Base-by-base conservation (phyloP, 2,329 filamentous ascomycete genomes). In the Botrytis cinerea region DNA sequence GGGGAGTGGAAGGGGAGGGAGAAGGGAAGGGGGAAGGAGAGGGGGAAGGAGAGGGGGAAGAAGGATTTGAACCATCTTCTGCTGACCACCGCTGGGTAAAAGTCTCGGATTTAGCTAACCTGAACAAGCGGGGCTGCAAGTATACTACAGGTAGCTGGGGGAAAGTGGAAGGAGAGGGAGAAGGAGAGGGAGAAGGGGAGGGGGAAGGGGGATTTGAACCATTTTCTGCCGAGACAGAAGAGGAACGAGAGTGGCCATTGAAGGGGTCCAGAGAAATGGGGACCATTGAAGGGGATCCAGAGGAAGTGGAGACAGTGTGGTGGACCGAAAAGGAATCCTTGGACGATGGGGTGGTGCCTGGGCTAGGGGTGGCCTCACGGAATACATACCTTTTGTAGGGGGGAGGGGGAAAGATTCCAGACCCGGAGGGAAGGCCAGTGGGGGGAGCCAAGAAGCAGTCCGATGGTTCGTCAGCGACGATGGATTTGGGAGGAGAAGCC, bases 211-310 rank as follows among this genome's bases (percentile, higher is more conserved):
- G 22, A 1, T 54, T 51, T 57, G 66, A 54, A 22, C 66, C 35
- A 68, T 68, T 18, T 68, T 68, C 66, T 32, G 35, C 48, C 8
- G 14, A 28, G 25, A 57, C 66, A 22, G 66, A 68, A 68, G 66
- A 57, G 66, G 16, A n/a, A 22, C 48, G 10, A 6, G 66, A 57
- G 16, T 22, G 6, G 6, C 35, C 28, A n/a, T 43, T 5, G 25
- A 54, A 68, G 1, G 35, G n/a, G 22, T 25, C 18, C 28, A 38
- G 6, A 9, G 66, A 32, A 43, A 57, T 25, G 4, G 32, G 22
- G 64, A 38, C 7, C 25, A 54, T 25, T 46, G 12, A 38, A 48
- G 25, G 14, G 35, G 38, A 67, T 18, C 51, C 51, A 1, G n/a
- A 64, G 28, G 43, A 46, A 46, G 10, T 25, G 4, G 62, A 32